Percentiles rank a stretch among this genome's conserved stretches.
Evolutionary conservation across 2,329 filamentous ascomycete species (phyloP).

Genomic region (Claviceps purpurea): DNA sequence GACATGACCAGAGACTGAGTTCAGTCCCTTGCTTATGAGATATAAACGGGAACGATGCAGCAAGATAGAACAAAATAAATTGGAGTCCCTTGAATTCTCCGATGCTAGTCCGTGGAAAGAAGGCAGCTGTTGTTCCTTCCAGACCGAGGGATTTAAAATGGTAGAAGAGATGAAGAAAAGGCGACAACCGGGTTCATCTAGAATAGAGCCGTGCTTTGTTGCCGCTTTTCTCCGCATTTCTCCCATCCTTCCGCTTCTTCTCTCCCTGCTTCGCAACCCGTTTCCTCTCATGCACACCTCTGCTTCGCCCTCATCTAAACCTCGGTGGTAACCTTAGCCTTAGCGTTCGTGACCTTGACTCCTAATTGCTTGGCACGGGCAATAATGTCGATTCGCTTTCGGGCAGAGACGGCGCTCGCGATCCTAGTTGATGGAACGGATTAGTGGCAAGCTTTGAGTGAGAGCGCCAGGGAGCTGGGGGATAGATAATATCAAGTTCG

Average conservation of each 20-base stretch:
- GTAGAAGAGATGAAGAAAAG: neutral
- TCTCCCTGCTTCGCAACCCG: neutral
- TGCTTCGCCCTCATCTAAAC: slow-evolving; percentile 35
- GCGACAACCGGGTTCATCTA: slow-evolving; percentile 1
- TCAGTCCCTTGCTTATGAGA: neutral
- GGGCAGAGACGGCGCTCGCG: slow-evolving; percentile 91
- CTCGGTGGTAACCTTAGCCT: slow-evolving; percentile 98
- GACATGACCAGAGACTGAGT: neutral
- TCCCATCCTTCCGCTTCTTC: neutral
- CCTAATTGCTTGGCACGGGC: slow-evolving; percentile 93
- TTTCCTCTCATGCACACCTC: neutral
- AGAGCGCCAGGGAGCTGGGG: too few relatives aligned
- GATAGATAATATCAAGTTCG: too few relatives aligned
- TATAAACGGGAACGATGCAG: neutral
- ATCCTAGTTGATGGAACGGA: slow-evolving; percentile 48
- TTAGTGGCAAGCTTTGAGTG: neutral
- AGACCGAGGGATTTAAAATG: neutral
- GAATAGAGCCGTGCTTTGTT: neutral
- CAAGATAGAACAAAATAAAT: neutral
- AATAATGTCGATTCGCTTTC: slow-evolving; percentile 98
- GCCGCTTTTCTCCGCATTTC: neutral
- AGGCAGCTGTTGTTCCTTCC: neutral
- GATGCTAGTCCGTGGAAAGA: neutral
- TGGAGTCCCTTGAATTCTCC: neutral
- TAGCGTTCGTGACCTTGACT: slow-evolving; percentile 99